Percentiles rank a stretch among this genome's conserved stretches.
Evolutionary conservation across 371 early-diverging fungal genomes (phyloP).

Genomic region (Cokeromyces recurvatus): DNA sequence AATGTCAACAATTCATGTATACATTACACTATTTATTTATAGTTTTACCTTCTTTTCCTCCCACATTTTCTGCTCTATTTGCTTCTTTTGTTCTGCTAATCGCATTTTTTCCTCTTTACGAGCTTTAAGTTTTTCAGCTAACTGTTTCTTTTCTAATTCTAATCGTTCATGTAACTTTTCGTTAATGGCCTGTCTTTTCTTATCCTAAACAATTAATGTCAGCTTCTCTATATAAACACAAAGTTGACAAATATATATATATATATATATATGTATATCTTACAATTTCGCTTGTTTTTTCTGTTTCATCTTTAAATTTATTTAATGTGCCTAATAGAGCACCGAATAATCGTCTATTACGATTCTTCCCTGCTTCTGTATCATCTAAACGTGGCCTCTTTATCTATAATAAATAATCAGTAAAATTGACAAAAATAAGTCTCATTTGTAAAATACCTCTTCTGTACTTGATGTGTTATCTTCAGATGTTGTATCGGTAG

Average conservation of each 20-base stretch:
- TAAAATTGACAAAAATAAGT: too few relatives aligned
- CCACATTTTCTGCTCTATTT: conserved; percentile 16
- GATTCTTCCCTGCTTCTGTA: conserved; percentile 32
- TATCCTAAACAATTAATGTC: conserved; percentile 46
- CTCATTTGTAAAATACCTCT: too few relatives aligned
- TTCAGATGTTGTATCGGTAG: too few relatives aligned
- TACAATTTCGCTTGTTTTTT: conserved; percentile 48
- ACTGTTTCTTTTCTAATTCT: conserved; percentile 39
- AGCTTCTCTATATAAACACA: not conserved
- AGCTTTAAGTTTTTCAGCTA: conserved; percentile 33
- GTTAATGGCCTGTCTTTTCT: conserved; percentile 47
- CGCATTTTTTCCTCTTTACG: conserved; percentile 39
- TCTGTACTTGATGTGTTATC: too few relatives aligned
- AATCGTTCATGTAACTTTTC: conserved; percentile 45
- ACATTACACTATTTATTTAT: not conserved
- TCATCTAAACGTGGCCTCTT: conserved; percentile 30
- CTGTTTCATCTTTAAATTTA: conserved; percentile 51
- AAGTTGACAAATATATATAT: too few relatives aligned
- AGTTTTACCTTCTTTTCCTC: conserved; percentile 19
- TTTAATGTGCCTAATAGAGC: conserved; percentile 52
- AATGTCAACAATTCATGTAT: not conserved
- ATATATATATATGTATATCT: too few relatives aligned
- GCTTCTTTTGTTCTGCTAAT: conserved; percentile 15
- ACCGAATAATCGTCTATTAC: conserved; percentile 55
- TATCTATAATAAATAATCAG: too few relatives aligned